Base-by-base conservation (phyloP, 441 rosid species). In the Manihot esculenta region DNA sequence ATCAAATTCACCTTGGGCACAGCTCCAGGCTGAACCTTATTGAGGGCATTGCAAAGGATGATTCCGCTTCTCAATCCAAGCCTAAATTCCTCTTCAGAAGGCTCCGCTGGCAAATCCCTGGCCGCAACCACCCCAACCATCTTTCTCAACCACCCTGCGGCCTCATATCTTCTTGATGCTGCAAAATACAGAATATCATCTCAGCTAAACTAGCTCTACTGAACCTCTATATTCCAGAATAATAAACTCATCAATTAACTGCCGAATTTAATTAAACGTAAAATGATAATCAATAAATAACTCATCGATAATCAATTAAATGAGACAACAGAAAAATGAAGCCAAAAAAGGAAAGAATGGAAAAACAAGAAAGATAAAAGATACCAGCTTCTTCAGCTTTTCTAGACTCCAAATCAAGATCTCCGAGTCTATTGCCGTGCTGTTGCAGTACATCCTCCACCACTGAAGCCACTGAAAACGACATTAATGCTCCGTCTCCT, bases 41-140 rank as follows among this genome's bases (percentile, higher is more conserved):
- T 92, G 45, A 92, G 84, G 51, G 74, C 92, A 79, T 88, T 92
- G 69, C 98, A 92, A 45, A 92, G 95, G 55, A 92, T 84, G 48
- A 92, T 92, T 14, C 98, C 98, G 75, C 97, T 92, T 62, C 98
- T 84, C 79, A 92, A 78, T 24, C 98, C 98, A 79, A 90, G 87
- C 84, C 92, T 84, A 65, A 90, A 84, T 71, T 87, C 98, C 73
- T 92, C 93, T 61, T 92, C 98, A 0, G 95, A 90, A 33, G 98
- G 96, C 78, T 90, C 93, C 0, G 89, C 92, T 15, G 98, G 97
- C 80, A 92, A 81, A 82, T 92, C 98, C 49, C 78, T 92, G 47
- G 92, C 95, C 44, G 84, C 88, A 5, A 90, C 91, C 44, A 90
- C 98, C 63, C 97, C 98, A 1, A 86, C 87, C 87, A 82, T 84